Evolutionary conservation across 768 basidiomycete species (phyloP).

Genomic region (Pleurotus citrinopileatus): DNA sequence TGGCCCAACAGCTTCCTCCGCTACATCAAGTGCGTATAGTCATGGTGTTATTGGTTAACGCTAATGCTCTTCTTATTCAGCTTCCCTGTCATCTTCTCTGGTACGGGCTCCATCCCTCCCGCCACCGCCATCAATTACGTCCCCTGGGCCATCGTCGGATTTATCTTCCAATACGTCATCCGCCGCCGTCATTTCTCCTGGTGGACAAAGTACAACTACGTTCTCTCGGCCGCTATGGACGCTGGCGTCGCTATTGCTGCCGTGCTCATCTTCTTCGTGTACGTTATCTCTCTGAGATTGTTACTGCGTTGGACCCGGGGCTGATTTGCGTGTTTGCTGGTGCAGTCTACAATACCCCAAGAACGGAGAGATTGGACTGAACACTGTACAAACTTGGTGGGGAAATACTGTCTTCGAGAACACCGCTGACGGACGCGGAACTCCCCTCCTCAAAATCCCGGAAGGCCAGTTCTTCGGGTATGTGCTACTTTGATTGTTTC

Average conservation of each 20-base stretch:
- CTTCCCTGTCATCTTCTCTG: slow-evolving; percentile 60
- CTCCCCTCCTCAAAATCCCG: slow-evolving; percentile 29
- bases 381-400: slow-evolving; percentile 10
- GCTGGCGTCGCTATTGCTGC: slow-evolving; percentile 48
- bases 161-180: slow-evolving; percentile 62
- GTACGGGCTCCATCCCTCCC: slow-evolving; percentile 60
- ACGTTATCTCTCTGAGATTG: neutral
- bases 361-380: slow-evolving; percentile 8
- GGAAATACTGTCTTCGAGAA: slow-evolving; percentile 28
- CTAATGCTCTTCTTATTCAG: slow-evolving; percentile 17
- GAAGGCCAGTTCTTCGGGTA: slow-evolving; percentile 28
- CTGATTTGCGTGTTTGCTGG: slow-evolving; percentile 14
- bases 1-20: slow-evolving; percentile 63
- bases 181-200: slow-evolving; percentile 60
- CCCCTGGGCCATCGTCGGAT: slow-evolving; percentile 63
- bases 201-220: slow-evolving; percentile 70
- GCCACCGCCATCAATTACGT: slow-evolving; percentile 68
- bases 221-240: slow-evolving; percentile 56
- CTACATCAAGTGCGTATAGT: slow-evolving; percentile 57
- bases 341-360: slow-evolving; percentile 13
- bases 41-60: too few relatives aligned
- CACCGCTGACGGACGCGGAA: slow-evolving; percentile 38
- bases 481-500: slow-evolving; percentile 9
- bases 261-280: slow-evolving; percentile 26
- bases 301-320: too few relatives aligned